Base-by-base conservation (phyloP, 2,329 filamentous ascomycete species). In the Apiospora rasikravindrae region DNA sequence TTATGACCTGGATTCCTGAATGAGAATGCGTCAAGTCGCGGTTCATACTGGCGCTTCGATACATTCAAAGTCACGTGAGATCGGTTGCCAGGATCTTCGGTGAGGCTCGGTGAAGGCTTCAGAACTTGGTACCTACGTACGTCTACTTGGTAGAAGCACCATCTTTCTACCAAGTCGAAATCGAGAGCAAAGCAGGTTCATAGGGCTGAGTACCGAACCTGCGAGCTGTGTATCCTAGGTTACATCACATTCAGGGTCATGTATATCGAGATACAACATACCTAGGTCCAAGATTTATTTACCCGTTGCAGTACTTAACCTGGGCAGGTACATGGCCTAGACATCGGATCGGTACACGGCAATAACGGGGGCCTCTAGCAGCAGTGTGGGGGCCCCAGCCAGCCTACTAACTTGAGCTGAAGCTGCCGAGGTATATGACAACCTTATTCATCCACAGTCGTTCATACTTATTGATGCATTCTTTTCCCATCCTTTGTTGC, bases 351-450 rank as follows among this genome's bases (percentile, higher is more conserved):
- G 57, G 57, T 33, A 22, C 57, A 64, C 33, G 57, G 53, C 53
- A 64, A 40, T 14, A 64, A 64, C 33, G 57, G 57, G 57, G 57
- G 33, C 57, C 19, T 33, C 29, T 61, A 37, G 33, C 19, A 19
- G 37, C 33, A 64, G 57, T 64, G 57, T 64, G 57, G 57, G 57
- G 57, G 33, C 19, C 57, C 57, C 57, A 64, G 57, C 22, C 57
- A 22, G 57, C 22, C 10, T 37, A 37, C 33, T 19, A 64, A 40
- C 53, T 61, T 37, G 7, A 61, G 29, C 57, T 64, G 33, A 40
- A 68, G 40, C 66, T 45, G 66, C 66, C 66, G 66, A 68, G 42
- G 66, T 40, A 68, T 47, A 47, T 47, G 66, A 68, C 42, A 66
- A 33, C 10, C 33, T 29, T 29, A n/a, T 67, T 8, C 64, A 67